Evolutionary conservation across 768 basidiomycete species (phyloP), one percentile per base, ranked within the genome.

Genomic region (Tylopilus sp.): DNA sequence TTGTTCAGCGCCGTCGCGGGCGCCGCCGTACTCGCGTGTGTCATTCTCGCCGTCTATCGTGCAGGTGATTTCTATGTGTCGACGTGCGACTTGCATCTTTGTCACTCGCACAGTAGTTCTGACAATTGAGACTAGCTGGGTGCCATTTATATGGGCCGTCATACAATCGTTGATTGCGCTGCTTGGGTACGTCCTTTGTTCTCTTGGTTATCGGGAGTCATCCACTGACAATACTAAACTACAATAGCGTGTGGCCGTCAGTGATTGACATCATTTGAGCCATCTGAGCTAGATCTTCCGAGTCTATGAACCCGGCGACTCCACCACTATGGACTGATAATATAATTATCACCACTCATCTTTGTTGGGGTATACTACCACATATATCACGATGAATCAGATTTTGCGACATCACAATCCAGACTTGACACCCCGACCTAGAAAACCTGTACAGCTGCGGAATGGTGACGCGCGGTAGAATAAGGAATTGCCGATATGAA

Each of bases 81-180:
- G 13, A 35, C 33, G 33, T 35, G 15, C 15, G 15, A n/a, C 15
- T 6, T 17, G 31, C 15, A 3, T 12, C 3, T 6, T 17, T 35
- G 13, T 35, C 6, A 17, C 15, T 35, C 17, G 31, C 28, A 10
- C 28, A 7, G 7, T 5, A 10, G 28, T 28, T 28, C 31, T 31
- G 31, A 31, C 31, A 13, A 13, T 31, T 13, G 31, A 10, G 28
- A 5, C 15, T 20, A 54, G 48, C 23, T 75, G 75, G 76, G 59
- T 77, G 21, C 75, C 76, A 11, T 75, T 75, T 44, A 47, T 75
- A 15, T 70, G 72, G 54, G 76, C 70, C 3, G 61, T 73, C 46
- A 67, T 77, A 40, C 72, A 74, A 48, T 66, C 68, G n/a, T 60
- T 74, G 6, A 57, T 77, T 15, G 69, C 69, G 13, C 58, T 76